Evolutionary conservation across 495 filamentous ascomycete genomes (phyloP).

Genomic region (Aspergillus baeticus): DNA sequence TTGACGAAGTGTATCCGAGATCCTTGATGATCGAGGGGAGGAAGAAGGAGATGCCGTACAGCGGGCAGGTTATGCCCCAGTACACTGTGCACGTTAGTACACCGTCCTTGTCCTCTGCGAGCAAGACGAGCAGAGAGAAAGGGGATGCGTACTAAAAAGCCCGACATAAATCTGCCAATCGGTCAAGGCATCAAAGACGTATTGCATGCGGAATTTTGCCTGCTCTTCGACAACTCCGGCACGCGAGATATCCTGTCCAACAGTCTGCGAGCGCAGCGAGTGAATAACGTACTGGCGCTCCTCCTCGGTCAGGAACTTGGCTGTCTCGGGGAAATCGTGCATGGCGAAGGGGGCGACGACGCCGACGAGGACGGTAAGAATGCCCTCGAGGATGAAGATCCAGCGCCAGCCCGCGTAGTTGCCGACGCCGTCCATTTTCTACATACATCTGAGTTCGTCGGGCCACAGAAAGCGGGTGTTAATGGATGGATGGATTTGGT

Average conservation of each 20-base stretch:
- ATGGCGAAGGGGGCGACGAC: constrained; percentile 58
- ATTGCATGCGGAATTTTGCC: constrained; percentile 59
- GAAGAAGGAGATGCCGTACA: constrained; percentile 74
- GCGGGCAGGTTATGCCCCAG: constrained; percentile 62
- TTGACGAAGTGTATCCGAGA: constrained; percentile 59
- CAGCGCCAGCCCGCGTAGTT: constrained; percentile 69
- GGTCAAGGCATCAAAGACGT: constrained; percentile 60
- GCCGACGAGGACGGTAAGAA: constrained; percentile 58
- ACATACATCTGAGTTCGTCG: neutral
- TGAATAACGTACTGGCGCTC: constrained; percentile 53
- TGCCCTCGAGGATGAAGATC: constrained; percentile 75
- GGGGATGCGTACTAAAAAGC: constrained; percentile 37
- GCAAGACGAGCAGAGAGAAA: neutral
- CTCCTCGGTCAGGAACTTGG: constrained; percentile 45
- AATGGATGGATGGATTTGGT: neutral
- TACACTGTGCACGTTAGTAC: constrained; percentile 37
- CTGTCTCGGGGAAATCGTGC: constrained; percentile 65
- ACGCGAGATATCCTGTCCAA: constrained; percentile 12
- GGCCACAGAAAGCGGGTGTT: neutral
- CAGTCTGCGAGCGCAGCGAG: constrained; percentile 7
- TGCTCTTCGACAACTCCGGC: constrained; percentile 33
- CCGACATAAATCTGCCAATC: constrained; percentile 77
- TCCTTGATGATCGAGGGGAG: constrained; percentile 70
- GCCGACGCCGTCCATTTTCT: constrained; percentile 64
- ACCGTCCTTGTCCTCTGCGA: too few species aligned